Conservation (phyloP, 345 rosid genomes). For the Eucalyptus sp. region DNA sequence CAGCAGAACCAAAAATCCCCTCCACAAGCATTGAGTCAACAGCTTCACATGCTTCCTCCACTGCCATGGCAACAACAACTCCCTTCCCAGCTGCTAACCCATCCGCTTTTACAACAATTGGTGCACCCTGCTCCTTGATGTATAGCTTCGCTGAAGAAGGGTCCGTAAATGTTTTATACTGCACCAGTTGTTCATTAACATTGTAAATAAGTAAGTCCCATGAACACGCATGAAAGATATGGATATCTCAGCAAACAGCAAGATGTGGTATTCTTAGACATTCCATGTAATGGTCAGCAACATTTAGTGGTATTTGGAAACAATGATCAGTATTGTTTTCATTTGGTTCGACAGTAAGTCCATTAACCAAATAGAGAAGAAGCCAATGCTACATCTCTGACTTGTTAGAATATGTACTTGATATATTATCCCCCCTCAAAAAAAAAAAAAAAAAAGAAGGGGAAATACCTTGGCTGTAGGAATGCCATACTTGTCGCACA, state of each 20-base stretch:
- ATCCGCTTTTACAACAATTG: conserved; percentile 86
- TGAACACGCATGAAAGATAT: background rate
- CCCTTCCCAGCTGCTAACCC: conserved; percentile 99
- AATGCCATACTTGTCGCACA: conserved; percentile 77
- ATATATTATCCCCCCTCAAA: background rate
- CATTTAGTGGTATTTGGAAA: background rate
- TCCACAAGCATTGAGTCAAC: conserved; percentile 80
- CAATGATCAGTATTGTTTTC: background rate
- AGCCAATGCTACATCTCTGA: background rate
- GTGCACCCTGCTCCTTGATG: conserved; percentile 69
- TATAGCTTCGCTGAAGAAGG: conserved; percentile 61
- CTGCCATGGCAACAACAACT: conserved; percentile 63
- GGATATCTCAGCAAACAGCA: background rate
- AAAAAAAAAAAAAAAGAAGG: background rate
- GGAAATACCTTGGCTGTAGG: conserved; percentile 88
- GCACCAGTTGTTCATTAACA: conserved; percentile 7
- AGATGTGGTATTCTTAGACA: background rate
- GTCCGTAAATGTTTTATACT: conserved; percentile 60
- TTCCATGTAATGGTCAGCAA: background rate
- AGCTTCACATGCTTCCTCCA: conserved; percentile 81
- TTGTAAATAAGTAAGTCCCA: background rate
- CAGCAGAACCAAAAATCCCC: conserved; percentile 82
- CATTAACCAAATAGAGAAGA: background rate
- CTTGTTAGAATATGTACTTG: background rate
- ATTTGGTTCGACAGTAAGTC: background rate